phyloP scores from a whole-genome alignment of 768 basidiomycete genomes.

The Rhizopogon rudus region DNA sequence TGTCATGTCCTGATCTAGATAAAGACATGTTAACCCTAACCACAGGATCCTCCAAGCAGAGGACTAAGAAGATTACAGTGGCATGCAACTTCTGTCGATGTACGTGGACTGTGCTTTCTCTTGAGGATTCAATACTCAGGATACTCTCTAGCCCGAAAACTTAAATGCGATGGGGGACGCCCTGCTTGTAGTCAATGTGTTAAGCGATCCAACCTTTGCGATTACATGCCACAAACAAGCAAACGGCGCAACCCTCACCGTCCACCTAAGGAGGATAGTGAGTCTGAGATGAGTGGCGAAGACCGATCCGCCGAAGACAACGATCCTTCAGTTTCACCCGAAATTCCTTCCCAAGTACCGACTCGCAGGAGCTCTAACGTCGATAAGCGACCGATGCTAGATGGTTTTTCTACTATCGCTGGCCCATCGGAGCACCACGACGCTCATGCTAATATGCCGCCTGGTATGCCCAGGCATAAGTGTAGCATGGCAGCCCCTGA shows the following conservation, averaged over 20 bases:
- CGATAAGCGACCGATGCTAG: conserved; percentile 29
- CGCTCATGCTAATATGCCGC: conserved; percentile 31
- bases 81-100: conserved; percentile 91
- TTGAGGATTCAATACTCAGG: conserved; percentile 13
- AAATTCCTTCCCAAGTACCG: conserved; percentile 27
- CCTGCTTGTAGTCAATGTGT: conserved; percentile 80
- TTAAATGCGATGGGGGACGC: conserved; percentile 84
- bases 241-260: conserved; percentile 67
- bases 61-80: conserved; percentile 83
- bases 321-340: conserved; percentile 54
- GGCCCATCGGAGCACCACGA: conserved; percentile 43
- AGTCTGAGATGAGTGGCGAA: conserved; percentile 62
- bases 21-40: conserved; percentile 12
- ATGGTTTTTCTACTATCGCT: conserved; percentile 23
- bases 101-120: conserved; percentile 35
- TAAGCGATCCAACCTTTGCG: conserved; percentile 74
- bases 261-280: conserved; percentile 55
- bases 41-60: conserved; percentile 56
- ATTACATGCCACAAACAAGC: conserved; percentile 69
- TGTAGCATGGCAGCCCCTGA: conserved; percentile 18
- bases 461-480: conserved; percentile 26
- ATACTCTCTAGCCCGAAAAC: conserved; percentile 61
- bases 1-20: conserved; percentile 3
- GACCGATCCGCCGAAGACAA: conserved; percentile 48
- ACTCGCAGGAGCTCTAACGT: conserved; percentile 31